Evolutionary conservation across 306 rosid genomes (phyloP).

Genomic region (Oxytropis ochrocephala): DNA sequence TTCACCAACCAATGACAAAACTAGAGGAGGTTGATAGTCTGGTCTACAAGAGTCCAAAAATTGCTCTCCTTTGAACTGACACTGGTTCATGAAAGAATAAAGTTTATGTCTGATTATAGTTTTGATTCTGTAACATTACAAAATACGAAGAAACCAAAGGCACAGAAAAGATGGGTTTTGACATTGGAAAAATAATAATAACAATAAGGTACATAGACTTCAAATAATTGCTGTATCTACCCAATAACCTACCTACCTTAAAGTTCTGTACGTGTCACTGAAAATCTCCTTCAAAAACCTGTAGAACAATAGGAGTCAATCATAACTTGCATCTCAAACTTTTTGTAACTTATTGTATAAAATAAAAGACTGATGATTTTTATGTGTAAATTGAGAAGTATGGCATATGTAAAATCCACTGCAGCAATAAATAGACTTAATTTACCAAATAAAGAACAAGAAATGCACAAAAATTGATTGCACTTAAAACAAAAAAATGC

Average conservation of each 20-base stretch:
- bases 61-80: slow-evolving; percentile 51
- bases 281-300: slow-evolving; percentile 70
- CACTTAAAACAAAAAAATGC: slow-evolving; percentile 7
- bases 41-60: slow-evolving; percentile 70
- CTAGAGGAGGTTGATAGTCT: slow-evolving; percentile 66
- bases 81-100: slow-evolving; percentile 42
- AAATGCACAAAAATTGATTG: background rate
- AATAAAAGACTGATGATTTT: background rate
- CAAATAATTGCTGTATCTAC: slow-evolving; percentile 10
- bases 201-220: background rate
- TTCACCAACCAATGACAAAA: slow-evolving; percentile 62
- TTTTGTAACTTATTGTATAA: background rate
- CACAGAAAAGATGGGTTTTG: background rate
- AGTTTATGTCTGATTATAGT: background rate
- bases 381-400: background rate
- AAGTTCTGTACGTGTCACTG: slow-evolving; percentile 41
- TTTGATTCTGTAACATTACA: background rate
- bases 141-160: slow-evolving; percentile 12
- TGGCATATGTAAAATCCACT: background rate
- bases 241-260: slow-evolving; percentile 49
- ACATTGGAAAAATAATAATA: background rate
- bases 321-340: slow-evolving; percentile 7
- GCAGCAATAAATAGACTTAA: slow-evolving; percentile 1
- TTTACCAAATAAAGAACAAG: background rate
- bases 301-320: slow-evolving; percentile 25